Base-by-base conservation (phyloP, 2,329 filamentous ascomycete genomes). In the Alternaria tenuissima region DNA sequence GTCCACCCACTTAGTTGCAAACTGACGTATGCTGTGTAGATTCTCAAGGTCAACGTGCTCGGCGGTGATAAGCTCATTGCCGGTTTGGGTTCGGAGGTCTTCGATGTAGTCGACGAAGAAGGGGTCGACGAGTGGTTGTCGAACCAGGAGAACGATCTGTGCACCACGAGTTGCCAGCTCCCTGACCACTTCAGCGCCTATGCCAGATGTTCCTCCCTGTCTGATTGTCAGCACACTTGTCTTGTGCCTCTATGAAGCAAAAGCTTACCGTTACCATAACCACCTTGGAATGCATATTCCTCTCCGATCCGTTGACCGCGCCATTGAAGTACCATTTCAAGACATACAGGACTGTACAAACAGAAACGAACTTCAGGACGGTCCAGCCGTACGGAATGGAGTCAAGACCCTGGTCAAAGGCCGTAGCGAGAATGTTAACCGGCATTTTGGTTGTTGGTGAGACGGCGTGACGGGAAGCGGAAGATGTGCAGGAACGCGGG, bases 1-100 rank as follows among this genome's bases (percentile, higher is more conserved):
- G 78, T 99, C 94, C 67, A 99, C 93, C 94, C 96, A 99, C 82
- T 93, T 94, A 0, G 95, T 99, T 12, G 95, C 95, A 77, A 99
- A 99, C 64, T 89, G 86, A 39, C 95, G 91, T 70, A 99, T 90
- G 77, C 92, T 96, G 77, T 97, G 88, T n/a, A 99, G 83, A 16
- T 91, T 94, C 12, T 90, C 82, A 28, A 99, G 87, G 75, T 99
- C 93, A 70, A 97, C 93, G 80, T 97, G 92, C 79, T 99, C 95
- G 61, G 95, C 93, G 72, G 96, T 98, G 69, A 99, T 92, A 73
- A 99, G 85, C 59, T 94, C 85, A 80, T 98, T 98, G 32, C 87
- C 85, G 7, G 93, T 92, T 55, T 85, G 83, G 28, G 85, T 83
- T 56, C 96, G 90, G 42, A 99, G 80, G 76, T 97, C 94, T 69